These are phyloP conservation scores for Pyrenula massariospora DNA, from an alignment of 495 filamentous ascomycete species.

Conservation along the genomic window DNA sequence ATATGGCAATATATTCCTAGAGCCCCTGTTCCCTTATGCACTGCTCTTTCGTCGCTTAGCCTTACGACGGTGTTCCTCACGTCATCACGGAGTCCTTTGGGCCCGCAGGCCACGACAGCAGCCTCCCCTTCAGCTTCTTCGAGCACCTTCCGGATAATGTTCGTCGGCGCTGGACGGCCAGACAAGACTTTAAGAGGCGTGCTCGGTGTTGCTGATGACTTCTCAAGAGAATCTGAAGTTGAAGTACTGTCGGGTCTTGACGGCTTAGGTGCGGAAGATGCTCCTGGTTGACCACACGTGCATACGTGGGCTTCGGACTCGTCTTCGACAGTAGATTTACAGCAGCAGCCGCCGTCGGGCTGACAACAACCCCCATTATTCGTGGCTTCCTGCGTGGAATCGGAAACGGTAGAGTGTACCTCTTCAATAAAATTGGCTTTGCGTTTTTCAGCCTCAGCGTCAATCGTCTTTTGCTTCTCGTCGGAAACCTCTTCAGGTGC, in stretches of 20 bases:
- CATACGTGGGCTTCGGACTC: slow-evolving; percentile 24
- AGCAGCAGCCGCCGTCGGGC: slow-evolving; percentile 38
- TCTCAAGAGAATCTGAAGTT: neutral
- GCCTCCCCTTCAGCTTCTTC: slow-evolving; percentile 74
- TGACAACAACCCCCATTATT: slow-evolving; percentile 13
- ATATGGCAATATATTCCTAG: slow-evolving; percentile 55
- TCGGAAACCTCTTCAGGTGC: neutral
- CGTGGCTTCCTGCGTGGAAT: neutral
- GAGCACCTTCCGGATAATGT: slow-evolving; percentile 41
- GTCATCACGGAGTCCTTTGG: slow-evolving; percentile 48
- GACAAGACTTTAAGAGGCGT: slow-evolving; percentile 11
- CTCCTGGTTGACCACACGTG: slow-evolving; percentile 12
- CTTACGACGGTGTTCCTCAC: slow-evolving; percentile 55
- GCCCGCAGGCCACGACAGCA: slow-evolving; percentile 74
- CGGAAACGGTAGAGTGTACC: slow-evolving; percentile 10
- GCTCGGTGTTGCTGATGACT: neutral
- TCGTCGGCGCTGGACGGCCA: slow-evolving; percentile 29
- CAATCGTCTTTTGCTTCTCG: neutral
- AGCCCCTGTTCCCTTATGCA: slow-evolving; percentile 84
- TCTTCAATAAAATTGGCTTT: slow-evolving; percentile 12
- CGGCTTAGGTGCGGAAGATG: neutral
- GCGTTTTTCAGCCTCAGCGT: neutral
- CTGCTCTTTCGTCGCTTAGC: slow-evolving; percentile 73
- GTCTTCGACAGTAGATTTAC: slow-evolving; percentile 35
- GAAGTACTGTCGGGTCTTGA: slow-evolving; percentile 2